phyloP scores from a whole-genome alignment of 2,329 filamentous ascomycete genomes.

The Talaromyces piceae region DNA sequence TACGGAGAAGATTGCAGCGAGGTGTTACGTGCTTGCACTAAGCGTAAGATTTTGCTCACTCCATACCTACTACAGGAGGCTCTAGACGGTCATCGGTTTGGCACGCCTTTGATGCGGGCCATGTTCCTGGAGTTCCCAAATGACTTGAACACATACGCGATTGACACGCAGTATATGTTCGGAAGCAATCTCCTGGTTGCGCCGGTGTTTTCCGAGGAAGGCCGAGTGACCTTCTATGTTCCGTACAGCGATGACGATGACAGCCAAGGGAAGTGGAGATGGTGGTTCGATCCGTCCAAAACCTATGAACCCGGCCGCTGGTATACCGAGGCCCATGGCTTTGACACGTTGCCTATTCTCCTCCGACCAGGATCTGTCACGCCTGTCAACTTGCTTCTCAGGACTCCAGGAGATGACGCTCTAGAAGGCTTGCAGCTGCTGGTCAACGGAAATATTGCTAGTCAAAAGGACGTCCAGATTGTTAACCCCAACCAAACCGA shows the following conservation, averaged over 20 bases:
- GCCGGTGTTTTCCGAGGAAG: conserved; percentile 56
- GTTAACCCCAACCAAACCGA: conserved; percentile 3
- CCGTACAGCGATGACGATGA: conserved; percentile 44
- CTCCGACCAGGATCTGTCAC: conserved; percentile 40
- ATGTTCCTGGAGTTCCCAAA: conserved; percentile 64
- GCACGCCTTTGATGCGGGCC: conserved; percentile 58
- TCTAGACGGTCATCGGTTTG: conserved; percentile 43
- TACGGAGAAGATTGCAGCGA: conserved; percentile 57
- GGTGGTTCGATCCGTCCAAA: conserved; percentile 40
- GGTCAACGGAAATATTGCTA: conserved; percentile 5
- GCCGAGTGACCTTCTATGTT: conserved; percentile 59
- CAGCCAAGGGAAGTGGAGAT: conserved; percentile 43
- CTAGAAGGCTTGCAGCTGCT: conserved; percentile 4
- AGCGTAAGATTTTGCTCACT: conserved; percentile 50
- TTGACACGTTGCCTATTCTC: conserved; percentile 52
- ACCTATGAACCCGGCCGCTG: conserved; percentile 39
- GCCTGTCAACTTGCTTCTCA: conserved; percentile 1
- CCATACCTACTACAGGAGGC: conserved; percentile 52
- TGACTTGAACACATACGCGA: conserved; percentile 57
- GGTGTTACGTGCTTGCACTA: conserved; percentile 48
- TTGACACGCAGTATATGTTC: conserved; percentile 69
- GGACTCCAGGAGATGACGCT: neutral
- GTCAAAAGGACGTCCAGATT: neutral
- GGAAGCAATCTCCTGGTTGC: conserved; percentile 57
- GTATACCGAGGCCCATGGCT: conserved; percentile 54